Evolutionary conservation across 2,329 filamentous ascomycete species (phyloP), one percentile per base, ranked within the genome.

Genomic region (Colletotrichum siamense): DNA sequence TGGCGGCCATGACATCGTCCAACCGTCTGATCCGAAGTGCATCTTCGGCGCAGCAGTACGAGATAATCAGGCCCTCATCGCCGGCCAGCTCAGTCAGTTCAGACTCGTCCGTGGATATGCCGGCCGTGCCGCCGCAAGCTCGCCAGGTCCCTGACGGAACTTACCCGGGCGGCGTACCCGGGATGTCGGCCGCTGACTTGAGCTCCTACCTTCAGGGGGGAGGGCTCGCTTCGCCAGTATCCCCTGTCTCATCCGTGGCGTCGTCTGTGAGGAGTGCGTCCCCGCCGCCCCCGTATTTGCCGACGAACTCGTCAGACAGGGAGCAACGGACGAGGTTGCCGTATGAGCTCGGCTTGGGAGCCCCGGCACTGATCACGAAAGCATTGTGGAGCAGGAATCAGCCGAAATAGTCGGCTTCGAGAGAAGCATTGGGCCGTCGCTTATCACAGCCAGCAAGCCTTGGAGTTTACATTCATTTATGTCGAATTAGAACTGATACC

Each of bases 121-220:
- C 52, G 6, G 10, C 62, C 10, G 24, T 44, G 49, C 70, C 64
- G 16, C 61, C 44, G 12, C 70, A 65, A 26, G 62, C 59, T 8
- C 65, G 71, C 7, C 70, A 61, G 49, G 39, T 36, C 13, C 12
- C 69, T 5, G 44, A 36, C 13, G 66, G 57, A 65, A 44, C 34
- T 61, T 52, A 52, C 44, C 44, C 44, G 44, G 44, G 44, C 12
- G n/a, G 44, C 12, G 36, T 44, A 6, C 30, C 69, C 7, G 74
- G 74, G 18, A 76, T 76, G 74, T 44, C 65, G 7, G 28, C 70
- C 28, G 39, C 28, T 49, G 74, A 76, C 18, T n/a, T 76, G 57
- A 76, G 74, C 59, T 72, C 71, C 8, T 76, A 65, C 15, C 64
- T 76, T 16, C 75, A 75, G 26, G 75, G 72, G 8, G 75, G 36